Evolutionary conservation across 805 yeast genomes (phyloP).

Genomic region (Blastobotrys muscicola): DNA sequence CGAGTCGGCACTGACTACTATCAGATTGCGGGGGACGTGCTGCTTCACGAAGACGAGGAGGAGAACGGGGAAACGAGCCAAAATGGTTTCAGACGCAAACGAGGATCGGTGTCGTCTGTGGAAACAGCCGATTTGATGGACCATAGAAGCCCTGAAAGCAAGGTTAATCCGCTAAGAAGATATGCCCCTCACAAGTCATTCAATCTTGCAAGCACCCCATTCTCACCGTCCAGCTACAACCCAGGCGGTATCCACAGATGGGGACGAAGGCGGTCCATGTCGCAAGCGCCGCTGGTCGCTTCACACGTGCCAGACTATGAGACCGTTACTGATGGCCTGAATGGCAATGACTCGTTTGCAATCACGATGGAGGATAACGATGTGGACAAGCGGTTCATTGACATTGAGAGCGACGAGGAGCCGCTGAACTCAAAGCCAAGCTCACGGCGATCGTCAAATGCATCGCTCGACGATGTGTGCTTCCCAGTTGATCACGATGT

Average conservation of each 20-base stretch:
- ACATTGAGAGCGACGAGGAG: constrained; percentile 11
- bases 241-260: constrained; percentile 12
- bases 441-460: constrained; percentile 45
- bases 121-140: constrained; percentile 14
- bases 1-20: constrained; percentile 4
- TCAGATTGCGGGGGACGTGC: constrained; percentile 13
- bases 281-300: constrained; percentile 3
- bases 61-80: constrained; percentile 4
- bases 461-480: constrained; percentile 84
- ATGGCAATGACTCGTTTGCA: constrained; percentile 10
- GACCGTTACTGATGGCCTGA: constrained; percentile 2
- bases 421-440: constrained; percentile 46
- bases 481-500: constrained; percentile 54
- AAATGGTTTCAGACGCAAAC: background rate
- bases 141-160: constrained; percentile 6
- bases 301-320: background rate
- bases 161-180: too few species aligned
- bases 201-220: background rate
- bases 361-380: constrained; percentile 7
- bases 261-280: constrained; percentile 12
- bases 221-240: constrained; percentile 1
- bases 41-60: constrained; percentile 4
- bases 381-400: constrained; percentile 5
- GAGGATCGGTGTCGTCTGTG: constrained; percentile 6
- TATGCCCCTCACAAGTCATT: too few species aligned